Percentiles rank a stretch among this genome's conserved stretches.
Evolutionary conservation across 805 yeast species (phyloP).

Genomic region (Scheffersomyces ergatensis): DNA sequence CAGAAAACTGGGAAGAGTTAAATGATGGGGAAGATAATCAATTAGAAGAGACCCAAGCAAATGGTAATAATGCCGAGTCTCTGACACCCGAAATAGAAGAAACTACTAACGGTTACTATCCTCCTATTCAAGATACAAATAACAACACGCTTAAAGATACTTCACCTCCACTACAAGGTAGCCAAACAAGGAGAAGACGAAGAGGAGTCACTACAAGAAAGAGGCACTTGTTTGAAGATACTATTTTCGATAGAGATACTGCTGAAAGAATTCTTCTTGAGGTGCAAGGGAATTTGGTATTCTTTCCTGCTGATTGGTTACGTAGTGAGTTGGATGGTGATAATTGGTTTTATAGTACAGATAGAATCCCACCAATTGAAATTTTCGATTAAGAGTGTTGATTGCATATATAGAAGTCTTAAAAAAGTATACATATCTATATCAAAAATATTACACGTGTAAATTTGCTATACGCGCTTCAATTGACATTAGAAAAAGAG

Average conservation of each 20-base stretch:
- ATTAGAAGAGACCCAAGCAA: neutral
- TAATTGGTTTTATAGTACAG: constrained; percentile 94
- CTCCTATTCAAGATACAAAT: neutral
- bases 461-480: too few relatives aligned
- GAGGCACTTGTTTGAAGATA: constrained; percentile 37
- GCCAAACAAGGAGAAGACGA: constrained; percentile 21
- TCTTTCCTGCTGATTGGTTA: constrained; percentile 94
- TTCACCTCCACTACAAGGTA: constrained; percentile 1
- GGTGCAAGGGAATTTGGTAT: constrained; percentile 81
- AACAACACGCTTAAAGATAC: neutral
- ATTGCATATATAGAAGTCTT: too few relatives aligned
- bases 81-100: neutral
- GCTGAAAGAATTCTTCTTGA: constrained; percentile 72
- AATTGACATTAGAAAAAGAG: neutral
- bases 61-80: neutral
- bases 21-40: constrained; percentile 1
- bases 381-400: constrained; percentile 72
- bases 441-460: too few relatives aligned
- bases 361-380: constrained; percentile 92
- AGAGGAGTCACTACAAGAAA: constrained; percentile 36
- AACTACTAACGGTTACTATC: neutral
- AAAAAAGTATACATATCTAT: too few relatives aligned
- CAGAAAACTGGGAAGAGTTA: constrained; percentile 3
- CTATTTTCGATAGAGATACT: constrained; percentile 67
- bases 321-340: constrained; percentile 81